Base-by-base conservation (phyloP, 2,329 filamentous ascomycete genomes). In the Alternaria conjuncta region DNA sequence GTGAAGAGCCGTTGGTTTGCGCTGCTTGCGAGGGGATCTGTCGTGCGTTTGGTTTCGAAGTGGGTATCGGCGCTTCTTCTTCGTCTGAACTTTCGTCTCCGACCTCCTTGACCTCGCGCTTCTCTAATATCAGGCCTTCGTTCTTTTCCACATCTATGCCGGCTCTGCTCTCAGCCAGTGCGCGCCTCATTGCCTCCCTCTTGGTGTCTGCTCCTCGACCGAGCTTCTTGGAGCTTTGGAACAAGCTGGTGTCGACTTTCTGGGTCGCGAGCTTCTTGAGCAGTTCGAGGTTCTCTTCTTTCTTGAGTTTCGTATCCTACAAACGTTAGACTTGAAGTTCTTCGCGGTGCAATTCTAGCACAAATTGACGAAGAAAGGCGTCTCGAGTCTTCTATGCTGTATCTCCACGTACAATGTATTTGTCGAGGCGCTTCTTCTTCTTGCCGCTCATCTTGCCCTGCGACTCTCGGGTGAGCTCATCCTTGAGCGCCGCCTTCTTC, bases 281-380 rank as follows among this genome's bases (percentile, higher is more conserved):
- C 28, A 99, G 84, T 60, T 89, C 91, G 26, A 92, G 85, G 74
- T 93, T 97, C 79, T 98, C 95, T 76, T 99, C 96, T 79, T 97
- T 97, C 79, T 90, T 92, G 49, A 99, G 84, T 85, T 99, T 99
- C 62, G 87, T 96, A 74, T 98, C 94, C 86, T 87, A 72, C 18
- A 32, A 26, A 15, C 13, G 55, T 67, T 61, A 63, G 63, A n/a
- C 13, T 25, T 44, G 28, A 25, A 53, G 13, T 50, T 28, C 12
- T 47, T 26, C 41, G 4, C 2, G 13, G 12, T 12, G 7, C 12
- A 13, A 9, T 57, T 2, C 4, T 18, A 56, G n/a, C 23, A 8
- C 32, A 51, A 56, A 30, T n/a, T 20, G 36, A 26, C 25, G 2
- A 20, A 3, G 13, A 46, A 56, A 56, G 10, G 6, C 5, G 30